Conservation (phyloP, 2,329 filamentous ascomycete genomes). For the Dactylonectria macrodidyma region DNA sequence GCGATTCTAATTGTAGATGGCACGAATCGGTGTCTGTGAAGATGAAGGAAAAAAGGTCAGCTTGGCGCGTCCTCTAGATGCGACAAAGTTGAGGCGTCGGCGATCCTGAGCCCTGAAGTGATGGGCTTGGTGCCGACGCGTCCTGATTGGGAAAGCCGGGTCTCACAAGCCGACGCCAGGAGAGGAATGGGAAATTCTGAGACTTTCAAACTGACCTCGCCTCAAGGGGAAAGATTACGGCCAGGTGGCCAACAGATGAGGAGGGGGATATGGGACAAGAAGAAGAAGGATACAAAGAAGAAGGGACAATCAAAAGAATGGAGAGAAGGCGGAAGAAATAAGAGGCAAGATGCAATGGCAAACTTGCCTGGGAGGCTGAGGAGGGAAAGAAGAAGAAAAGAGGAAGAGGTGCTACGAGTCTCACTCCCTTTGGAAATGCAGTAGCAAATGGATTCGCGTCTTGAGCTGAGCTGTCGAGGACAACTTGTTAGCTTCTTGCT, state of each 20-base stretch:
- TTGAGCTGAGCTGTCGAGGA: conserved; percentile 39
- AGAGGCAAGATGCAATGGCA: conserved; percentile 38
- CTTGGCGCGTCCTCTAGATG: not conserved
- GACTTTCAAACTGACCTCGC: conserved; percentile 44
- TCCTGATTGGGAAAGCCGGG: conserved; percentile 17
- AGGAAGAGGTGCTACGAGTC: conserved; percentile 36
- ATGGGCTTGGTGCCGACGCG: conserved; percentile 11
- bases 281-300: not conserved
- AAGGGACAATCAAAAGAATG: conserved; percentile 42
- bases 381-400: conserved; percentile 25
- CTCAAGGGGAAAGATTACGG: conserved; percentile 38
- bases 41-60: conserved; percentile 39
- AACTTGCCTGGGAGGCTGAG: conserved; percentile 35
- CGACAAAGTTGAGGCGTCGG: not conserved
- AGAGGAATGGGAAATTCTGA: conserved; percentile 7
- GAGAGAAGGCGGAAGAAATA: conserved; percentile 35
- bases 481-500: conserved; percentile 44
- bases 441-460: conserved; percentile 42
- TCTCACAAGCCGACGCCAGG: conserved; percentile 17
- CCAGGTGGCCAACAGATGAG: conserved; percentile 18
- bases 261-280: conserved; percentile 27
- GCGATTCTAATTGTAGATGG: conserved; percentile 33
- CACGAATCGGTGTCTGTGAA: conserved; percentile 28
- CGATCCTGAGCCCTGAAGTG: not conserved
- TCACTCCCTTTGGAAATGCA: conserved; percentile 33